These are phyloP conservation scores for Rhodotorula sp. DNA, from an alignment of 1,284 basidiomycete genomes.

Conservation along the genomic window DNA sequence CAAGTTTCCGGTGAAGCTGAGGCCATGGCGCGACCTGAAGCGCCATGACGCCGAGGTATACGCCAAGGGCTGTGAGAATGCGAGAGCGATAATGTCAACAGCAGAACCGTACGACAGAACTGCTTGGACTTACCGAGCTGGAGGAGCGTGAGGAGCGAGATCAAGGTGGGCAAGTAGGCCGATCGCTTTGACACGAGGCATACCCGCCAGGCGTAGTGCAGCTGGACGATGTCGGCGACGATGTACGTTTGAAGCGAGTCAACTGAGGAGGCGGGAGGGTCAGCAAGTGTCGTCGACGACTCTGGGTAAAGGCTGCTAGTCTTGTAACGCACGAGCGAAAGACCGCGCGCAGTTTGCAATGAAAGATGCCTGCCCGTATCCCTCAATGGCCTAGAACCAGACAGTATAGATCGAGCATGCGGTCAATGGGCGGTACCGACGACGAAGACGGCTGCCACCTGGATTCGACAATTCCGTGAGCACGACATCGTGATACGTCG, in stretches of 20 bases:
- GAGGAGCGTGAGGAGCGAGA: neutral
- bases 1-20: neutral
- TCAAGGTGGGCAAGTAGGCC: neutral
- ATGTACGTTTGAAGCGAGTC: constrained; percentile 2
- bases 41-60: neutral
- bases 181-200: constrained; percentile 3
- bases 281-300: too few relatives aligned
- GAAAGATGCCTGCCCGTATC: neutral
- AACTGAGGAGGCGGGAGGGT: neutral
- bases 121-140: neutral
- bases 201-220: neutral
- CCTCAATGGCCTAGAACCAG: neutral
- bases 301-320: too few relatives aligned
- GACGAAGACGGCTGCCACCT: neutral
- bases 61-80: neutral
- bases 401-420: neutral
- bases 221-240: neutral
- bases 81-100: too few relatives aligned
- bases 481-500: too few relatives aligned
- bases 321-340: neutral
- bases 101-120: neutral
- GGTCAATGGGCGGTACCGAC: neutral
- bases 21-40: neutral
- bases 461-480: too few relatives aligned
- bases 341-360: neutral